Conservation (phyloP, 495 filamentous ascomycete genomes). For the Penicilliopsis zonata region DNA sequence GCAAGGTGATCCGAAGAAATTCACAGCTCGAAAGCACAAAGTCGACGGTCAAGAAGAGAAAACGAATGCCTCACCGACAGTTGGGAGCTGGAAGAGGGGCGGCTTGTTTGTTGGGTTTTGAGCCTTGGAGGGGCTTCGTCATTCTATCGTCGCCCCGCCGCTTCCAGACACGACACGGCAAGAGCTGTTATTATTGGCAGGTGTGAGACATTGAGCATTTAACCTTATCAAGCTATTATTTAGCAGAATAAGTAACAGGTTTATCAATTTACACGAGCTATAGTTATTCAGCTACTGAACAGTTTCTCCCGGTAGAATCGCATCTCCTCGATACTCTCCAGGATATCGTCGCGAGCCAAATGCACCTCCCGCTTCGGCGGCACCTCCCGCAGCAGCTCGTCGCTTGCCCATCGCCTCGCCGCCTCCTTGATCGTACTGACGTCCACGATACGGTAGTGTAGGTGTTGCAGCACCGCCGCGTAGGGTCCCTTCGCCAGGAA, state of each 20-base stretch:
- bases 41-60: neutral
- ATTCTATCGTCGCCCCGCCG: neutral
- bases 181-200: too few species aligned
- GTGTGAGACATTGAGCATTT: too few species aligned
- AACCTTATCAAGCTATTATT: too few species aligned
- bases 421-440: constrained; percentile 88
- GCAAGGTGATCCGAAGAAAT: constrained; percentile 1
- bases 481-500: constrained; percentile 72
- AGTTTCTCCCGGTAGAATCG: constrained; percentile 52
- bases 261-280: too few species aligned
- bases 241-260: too few species aligned
- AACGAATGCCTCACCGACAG: constrained; percentile 17
- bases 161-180: neutral
- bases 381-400: constrained; percentile 40
- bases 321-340: constrained; percentile 91
- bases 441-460: constrained; percentile 86
- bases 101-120: constrained; percentile 12
- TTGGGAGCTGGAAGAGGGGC: constrained; percentile 9
- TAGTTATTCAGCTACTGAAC: too few species aligned
- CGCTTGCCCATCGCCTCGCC: constrained; percentile 64
- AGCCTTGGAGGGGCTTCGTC: neutral
- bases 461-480: constrained; percentile 52
- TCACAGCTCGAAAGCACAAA: neutral
- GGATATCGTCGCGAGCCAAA: constrained; percentile 76
- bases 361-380: constrained; percentile 69